Evolutionary conservation across 768 basidiomycete genomes (phyloP), one percentile per base, ranked within the genome.

Genomic region (Galerina marginata): DNA sequence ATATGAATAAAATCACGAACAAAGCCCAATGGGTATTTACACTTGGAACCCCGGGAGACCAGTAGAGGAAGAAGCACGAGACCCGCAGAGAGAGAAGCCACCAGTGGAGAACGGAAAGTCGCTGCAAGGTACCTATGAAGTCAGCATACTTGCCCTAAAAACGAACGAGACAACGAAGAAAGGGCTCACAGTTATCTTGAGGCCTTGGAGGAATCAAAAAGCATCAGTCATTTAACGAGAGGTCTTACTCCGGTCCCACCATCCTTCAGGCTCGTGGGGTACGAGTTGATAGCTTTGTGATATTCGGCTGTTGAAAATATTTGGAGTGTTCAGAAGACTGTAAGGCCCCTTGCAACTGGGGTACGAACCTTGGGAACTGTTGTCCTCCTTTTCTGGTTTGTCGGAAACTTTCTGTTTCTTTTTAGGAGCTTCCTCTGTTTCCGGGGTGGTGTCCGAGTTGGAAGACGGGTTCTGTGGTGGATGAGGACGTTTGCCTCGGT

Each of bases 401-500:
- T 56, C 53, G 10, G 52, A 43, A 6, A 60, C 10, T 43, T 60
- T 69, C 23, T 44, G 54, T 54, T 66, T 71, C 63, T 71, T 69
- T 20, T 37, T 52, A 3, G 64, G 59, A 33, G 61, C 43, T 16
- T 60, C 63, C 40, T 60, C 61, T 38, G 66, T 61, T 37, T 36
- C 64, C 9, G 60, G 38, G 10, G 61, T 59, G 23, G 20, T 26
- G 11, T 58, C 62, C 3, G 64, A 50, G 12, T 38, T 45, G 39
- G 38, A 26, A 14, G 54, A 26, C n/a, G 70, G 66, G 69, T 76
- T 67, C 65, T 66, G 60, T 45, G 78, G 54, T 72, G 78, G 77
- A 62, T 74, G 70, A 68, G 74, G 76, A 66, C 86, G 85, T 76
- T 87, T 87, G 72, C 84, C 82, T 70, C 86, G 75, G 37, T 75